Conservation (phyloP, 1,284 basidiomycete species). For the Malassezia sp. region DNA sequence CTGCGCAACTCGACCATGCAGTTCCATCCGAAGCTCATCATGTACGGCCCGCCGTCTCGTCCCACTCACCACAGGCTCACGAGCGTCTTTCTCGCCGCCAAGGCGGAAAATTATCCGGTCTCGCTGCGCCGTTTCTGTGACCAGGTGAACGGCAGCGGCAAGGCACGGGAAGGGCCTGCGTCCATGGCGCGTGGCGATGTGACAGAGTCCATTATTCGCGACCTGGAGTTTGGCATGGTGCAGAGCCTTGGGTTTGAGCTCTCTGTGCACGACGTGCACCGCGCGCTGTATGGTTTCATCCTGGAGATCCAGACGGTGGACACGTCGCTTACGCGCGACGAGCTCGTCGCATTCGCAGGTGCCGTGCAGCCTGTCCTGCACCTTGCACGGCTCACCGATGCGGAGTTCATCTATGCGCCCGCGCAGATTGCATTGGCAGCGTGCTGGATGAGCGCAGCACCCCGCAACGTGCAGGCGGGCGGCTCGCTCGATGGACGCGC, state of each 20-base stretch:
- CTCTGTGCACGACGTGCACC: constrained; percentile 76
- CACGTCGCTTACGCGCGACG: constrained; percentile 13
- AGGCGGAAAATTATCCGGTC: constrained; percentile 87
- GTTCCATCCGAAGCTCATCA: constrained; percentile 95
- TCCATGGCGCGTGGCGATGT: constrained; percentile 55
- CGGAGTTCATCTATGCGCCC: constrained; percentile 80
- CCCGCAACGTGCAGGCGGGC: not conserved
- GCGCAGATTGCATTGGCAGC: constrained; percentile 80
- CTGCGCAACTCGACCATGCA: constrained; percentile 97
- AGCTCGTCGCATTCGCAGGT: constrained; percentile 20
- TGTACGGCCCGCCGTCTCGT: constrained; percentile 67
- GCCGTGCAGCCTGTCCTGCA: constrained; percentile 17
- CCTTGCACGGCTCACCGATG: constrained; percentile 71
- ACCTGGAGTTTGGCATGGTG: constrained; percentile 86
- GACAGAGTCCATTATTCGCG: constrained; percentile 66
- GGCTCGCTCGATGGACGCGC: constrained; percentile 37
- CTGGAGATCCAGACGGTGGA: constrained; percentile 71
- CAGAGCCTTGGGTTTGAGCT: constrained; percentile 89
- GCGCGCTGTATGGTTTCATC: constrained; percentile 76
- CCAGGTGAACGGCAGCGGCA: constrained; percentile 8
- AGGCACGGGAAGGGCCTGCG: not conserved
- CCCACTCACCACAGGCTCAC: constrained; percentile 61
- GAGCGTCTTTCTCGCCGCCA: constrained; percentile 83
- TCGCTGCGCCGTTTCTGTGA: constrained; percentile 63
- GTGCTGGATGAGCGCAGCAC: constrained; percentile 44